phyloP scores from a whole-genome alignment of 2,329 filamentous ascomycete genomes.

The Aspergillus pseudoviridinutans region DNA sequence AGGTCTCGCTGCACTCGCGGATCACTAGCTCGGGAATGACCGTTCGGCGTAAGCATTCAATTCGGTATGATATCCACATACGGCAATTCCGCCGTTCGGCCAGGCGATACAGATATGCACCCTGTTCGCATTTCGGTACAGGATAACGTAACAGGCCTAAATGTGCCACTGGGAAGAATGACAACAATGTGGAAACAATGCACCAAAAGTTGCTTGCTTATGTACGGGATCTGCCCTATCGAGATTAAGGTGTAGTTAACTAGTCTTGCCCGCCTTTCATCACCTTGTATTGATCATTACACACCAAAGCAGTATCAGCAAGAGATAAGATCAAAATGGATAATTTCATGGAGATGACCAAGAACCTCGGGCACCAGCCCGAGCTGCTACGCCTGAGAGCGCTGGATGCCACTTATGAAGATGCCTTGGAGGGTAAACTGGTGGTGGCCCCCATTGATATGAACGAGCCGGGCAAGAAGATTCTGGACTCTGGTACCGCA shows the following conservation, averaged over 20 bases:
- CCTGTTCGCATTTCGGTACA: not conserved
- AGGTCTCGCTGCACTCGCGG: not conserved
- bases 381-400: conserved; percentile 4
- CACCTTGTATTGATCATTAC: not conserved
- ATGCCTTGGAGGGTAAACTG: conserved; percentile 4
- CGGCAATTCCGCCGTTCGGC: not conserved
- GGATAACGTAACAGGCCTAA: not conserved
- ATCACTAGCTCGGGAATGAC: not conserved
- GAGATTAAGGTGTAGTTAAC: not conserved
- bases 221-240: not conserved
- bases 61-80: not conserved
- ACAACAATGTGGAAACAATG: not conserved
- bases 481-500: conserved; percentile 4
- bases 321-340: conserved; percentile 2
- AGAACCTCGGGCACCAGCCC: conserved; percentile 3
- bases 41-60: not conserved
- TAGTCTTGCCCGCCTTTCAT: not conserved
- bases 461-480: conserved; percentile 4
- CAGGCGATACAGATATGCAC: not conserved
- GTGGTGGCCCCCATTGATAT: conserved; percentile 3
- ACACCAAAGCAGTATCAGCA: not conserved
- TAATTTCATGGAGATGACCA: conserved; percentile 7
- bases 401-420: not conserved
- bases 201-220: not conserved
- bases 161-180: not conserved